These are phyloP conservation scores for Fusarium protoensiforme DNA, from an alignment of 2,329 filamentous ascomycete genomes.

Conservation along the genomic window DNA sequence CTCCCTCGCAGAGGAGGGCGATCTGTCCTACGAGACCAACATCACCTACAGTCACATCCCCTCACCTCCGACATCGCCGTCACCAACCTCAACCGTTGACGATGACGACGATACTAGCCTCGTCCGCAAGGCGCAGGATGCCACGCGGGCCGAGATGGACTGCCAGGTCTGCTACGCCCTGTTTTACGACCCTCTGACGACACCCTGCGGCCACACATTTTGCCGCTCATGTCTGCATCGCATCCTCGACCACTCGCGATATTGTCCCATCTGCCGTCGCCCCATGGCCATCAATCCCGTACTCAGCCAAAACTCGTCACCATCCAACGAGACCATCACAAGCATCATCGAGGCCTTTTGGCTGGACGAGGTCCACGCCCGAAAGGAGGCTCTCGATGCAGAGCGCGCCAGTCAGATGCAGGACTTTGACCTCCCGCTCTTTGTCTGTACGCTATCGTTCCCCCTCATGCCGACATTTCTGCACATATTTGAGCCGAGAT, in stretches of 20 bases:
- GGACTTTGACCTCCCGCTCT: conserved; percentile 75
- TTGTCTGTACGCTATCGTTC: conserved; percentile 85
- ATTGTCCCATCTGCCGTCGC: conserved; percentile 85
- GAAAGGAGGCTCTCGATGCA: conserved; percentile 64
- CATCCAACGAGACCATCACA: conserved; percentile 71
- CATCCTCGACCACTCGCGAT: conserved; percentile 79
- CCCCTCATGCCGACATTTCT: conserved; percentile 87
- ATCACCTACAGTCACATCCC: conserved; percentile 57
- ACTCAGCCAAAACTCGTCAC: conserved; percentile 53
- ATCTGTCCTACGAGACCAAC: conserved; percentile 67
- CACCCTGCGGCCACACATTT: conserved; percentile 88
- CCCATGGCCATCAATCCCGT: conserved; percentile 63
- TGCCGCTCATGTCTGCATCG: conserved; percentile 83
- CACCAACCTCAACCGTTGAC: conserved; percentile 28
- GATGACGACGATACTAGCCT: conserved; percentile 44
- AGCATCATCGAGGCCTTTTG: conserved; percentile 76
- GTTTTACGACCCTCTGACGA: conserved; percentile 85
- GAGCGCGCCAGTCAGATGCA: conserved; percentile 68
- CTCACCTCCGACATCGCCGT: conserved; percentile 12
- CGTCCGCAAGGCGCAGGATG: conserved; percentile 69
- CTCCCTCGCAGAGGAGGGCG: conserved; percentile 70
- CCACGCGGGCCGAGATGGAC: conserved; percentile 77
- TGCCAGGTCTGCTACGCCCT: conserved; percentile 90
- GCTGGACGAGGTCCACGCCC: conserved; percentile 69
- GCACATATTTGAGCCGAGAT: conserved; percentile 92